Conservation (phyloP, 176 grass and related monocot genomes). For the Pontederia crassipes region DNA sequence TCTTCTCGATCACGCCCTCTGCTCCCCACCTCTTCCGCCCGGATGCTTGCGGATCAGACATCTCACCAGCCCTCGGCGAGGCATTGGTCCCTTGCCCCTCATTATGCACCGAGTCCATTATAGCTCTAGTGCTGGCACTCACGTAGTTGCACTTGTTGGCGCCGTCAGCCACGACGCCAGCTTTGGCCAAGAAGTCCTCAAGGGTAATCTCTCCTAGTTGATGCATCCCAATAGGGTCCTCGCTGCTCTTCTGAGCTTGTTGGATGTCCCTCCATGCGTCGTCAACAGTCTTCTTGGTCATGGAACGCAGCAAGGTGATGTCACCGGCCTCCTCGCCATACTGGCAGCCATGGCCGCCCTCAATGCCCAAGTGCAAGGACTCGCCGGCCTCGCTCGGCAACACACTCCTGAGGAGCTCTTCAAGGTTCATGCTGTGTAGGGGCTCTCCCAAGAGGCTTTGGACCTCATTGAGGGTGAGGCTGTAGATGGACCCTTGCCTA, state of each 20-base stretch:
- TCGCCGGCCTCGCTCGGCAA: slow-evolving; percentile 14
- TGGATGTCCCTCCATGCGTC: slow-evolving; percentile 88
- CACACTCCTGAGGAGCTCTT: slow-evolving; percentile 52
- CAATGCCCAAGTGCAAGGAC: not conserved
- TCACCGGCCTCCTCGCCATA: slow-evolving; percentile 5
- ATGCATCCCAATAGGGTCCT: slow-evolving; percentile 6
- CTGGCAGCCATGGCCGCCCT: not conserved
- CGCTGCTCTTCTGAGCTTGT: slow-evolving; percentile 15
- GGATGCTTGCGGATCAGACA: slow-evolving; percentile 20
- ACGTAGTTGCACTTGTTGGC: not conserved
- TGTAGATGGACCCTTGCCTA: slow-evolving; percentile 58
- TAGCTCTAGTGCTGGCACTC: slow-evolving; percentile 30
- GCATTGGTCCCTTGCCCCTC: slow-evolving; percentile 17
- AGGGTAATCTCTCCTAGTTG: slow-evolving; percentile 64
- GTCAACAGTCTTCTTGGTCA: slow-evolving; percentile 46
- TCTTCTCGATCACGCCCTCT: slow-evolving; percentile 28
- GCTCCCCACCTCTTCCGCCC: slow-evolving; percentile 41
- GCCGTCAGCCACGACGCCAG: slow-evolving; percentile 29
- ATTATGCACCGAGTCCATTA: slow-evolving; percentile 51
- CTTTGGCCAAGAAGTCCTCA: slow-evolving; percentile 59
- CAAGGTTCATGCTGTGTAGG: slow-evolving; percentile 61
- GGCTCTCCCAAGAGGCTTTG: slow-evolving; percentile 70
- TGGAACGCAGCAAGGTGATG: slow-evolving; percentile 13
- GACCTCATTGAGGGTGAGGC: slow-evolving; percentile 55
- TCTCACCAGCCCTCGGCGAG: not conserved